Conservation (phyloP, 2,329 filamentous ascomycete species). For the Alternaria sp. region DNA sequence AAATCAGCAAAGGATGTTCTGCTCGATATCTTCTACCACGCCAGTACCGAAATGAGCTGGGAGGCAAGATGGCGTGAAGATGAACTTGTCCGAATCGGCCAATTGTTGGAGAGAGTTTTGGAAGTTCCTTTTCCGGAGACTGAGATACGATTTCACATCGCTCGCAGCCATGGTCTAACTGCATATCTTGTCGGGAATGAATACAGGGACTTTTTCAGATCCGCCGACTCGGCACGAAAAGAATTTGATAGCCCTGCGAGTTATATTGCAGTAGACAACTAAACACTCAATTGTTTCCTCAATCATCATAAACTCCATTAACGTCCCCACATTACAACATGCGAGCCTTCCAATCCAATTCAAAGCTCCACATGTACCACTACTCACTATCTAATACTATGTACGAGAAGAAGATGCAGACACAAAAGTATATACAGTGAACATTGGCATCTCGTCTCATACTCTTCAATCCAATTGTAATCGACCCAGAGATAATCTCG, state of each 20-base stretch:
- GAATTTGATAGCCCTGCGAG: too few relatives aligned
- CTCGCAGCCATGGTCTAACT: too few relatives aligned
- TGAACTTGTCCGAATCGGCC: not conserved
- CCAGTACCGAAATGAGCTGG: not conserved
- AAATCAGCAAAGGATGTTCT: not conserved
- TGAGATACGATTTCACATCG: not conserved
- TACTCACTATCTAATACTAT: not conserved
- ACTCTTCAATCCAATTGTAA: slow-evolving; percentile 3
- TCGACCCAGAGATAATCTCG: not conserved
- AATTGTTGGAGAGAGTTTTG: not conserved
- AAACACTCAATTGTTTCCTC: not conserved
- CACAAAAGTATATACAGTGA: slow-evolving; percentile 13
- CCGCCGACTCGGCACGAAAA: too few relatives aligned
- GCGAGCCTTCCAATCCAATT: slow-evolving; percentile 4
- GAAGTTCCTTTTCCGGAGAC: not conserved
- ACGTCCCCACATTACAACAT: not conserved
- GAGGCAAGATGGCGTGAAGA: not conserved
- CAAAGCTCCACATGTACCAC: slow-evolving; percentile 7
- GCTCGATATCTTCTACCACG: not conserved
- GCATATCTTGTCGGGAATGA: too few relatives aligned
- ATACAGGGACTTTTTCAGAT: too few relatives aligned
- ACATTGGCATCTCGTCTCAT: slow-evolving; percentile 8
- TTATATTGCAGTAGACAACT: not conserved
- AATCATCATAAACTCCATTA: not conserved
- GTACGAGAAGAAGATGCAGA: slow-evolving; percentile 10